Evolutionary conservation across 2,329 filamentous ascomycete species (phyloP).

Genomic region (Aspergillus sp.): DNA sequence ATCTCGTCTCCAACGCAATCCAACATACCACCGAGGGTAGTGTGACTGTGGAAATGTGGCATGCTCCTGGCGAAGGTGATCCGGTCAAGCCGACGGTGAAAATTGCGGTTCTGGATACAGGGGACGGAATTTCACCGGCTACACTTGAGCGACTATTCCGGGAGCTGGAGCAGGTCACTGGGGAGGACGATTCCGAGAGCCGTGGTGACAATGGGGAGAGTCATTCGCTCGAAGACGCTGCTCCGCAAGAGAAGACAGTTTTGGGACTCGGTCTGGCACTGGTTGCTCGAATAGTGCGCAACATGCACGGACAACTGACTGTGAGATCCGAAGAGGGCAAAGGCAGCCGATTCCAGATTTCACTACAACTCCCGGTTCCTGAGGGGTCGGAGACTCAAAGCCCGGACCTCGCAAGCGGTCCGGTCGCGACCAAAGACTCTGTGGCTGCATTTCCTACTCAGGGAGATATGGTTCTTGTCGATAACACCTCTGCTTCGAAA

Average conservation of each 20-base stretch:
- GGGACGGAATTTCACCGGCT: constrained; percentile 60
- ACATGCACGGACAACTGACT: constrained; percentile 84
- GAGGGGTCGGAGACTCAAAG: constrained; percentile 11
- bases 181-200: constrained; percentile 51
- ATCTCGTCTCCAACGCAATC: constrained; percentile 81
- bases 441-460: constrained; percentile 16
- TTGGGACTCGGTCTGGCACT: constrained; percentile 82
- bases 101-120: constrained; percentile 73
- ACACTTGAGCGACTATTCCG: constrained; percentile 62
- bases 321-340: constrained; percentile 80
- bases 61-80: constrained; percentile 45
- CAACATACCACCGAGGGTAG: constrained; percentile 70
- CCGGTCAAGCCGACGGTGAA: constrained; percentile 66
- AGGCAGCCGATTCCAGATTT: constrained; percentile 78
- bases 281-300: constrained; percentile 81
- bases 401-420: constrained; percentile 10
- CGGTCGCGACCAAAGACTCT: constrained; percentile 12
- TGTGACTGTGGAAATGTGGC: constrained; percentile 69
- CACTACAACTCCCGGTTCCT: constrained; percentile 71
- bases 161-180: constrained; percentile 66
- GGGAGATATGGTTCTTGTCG: constrained; percentile 41
- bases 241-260: constrained; percentile 43
- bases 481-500: constrained; percentile 22
- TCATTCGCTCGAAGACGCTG: neutral
- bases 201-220: neutral